Percentiles rank a stretch among this genome's conserved stretches.
These are phyloP conservation scores for Hypomontagnella submonticulosa DNA, from an alignment of 495 filamentous ascomycete species.

Conservation along the genomic window DNA sequence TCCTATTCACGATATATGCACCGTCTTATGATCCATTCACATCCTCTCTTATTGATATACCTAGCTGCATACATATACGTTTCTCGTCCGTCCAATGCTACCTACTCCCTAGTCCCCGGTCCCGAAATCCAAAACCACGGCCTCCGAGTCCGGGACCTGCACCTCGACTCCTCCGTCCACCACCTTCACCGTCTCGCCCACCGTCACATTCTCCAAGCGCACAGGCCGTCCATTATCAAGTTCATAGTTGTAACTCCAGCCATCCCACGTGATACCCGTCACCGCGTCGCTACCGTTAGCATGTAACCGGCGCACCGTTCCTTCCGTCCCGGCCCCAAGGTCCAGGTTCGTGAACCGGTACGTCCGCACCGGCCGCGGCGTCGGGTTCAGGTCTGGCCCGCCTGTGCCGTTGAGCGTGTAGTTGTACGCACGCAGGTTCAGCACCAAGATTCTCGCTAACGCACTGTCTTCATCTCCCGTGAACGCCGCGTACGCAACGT, in stretches of 20 bases:
- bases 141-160: constrained; percentile 62
- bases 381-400: constrained; percentile 36
- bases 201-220: constrained; percentile 66
- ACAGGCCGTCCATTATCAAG: constrained; percentile 65
- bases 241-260: constrained; percentile 72
- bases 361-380: constrained; percentile 46
- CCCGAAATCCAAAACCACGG: constrained; percentile 59
- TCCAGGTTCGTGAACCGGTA: constrained; percentile 56
- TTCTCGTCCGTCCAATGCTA: not conserved
- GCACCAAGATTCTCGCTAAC: constrained; percentile 62
- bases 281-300: constrained; percentile 75
- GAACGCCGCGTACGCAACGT: constrained; percentile 70
- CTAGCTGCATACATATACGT: not conserved
- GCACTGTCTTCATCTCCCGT: constrained; percentile 37
- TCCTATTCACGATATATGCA: not conserved
- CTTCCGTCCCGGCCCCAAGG: constrained; percentile 8
- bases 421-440: constrained; percentile 72
- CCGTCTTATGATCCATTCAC: not conserved
- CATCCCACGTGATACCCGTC: constrained; percentile 70
- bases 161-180: constrained; percentile 58
- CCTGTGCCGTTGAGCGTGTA: constrained; percentile 61
- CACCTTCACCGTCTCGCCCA: constrained; percentile 61
- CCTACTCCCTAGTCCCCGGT: not conserved
- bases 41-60: not conserved
- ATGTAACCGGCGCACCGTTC: constrained; percentile 59